These are phyloP conservation scores for Daldinia eschscholtzii DNA, from an alignment of 2,329 filamentous ascomycete genomes.

Conservation along the genomic window DNA sequence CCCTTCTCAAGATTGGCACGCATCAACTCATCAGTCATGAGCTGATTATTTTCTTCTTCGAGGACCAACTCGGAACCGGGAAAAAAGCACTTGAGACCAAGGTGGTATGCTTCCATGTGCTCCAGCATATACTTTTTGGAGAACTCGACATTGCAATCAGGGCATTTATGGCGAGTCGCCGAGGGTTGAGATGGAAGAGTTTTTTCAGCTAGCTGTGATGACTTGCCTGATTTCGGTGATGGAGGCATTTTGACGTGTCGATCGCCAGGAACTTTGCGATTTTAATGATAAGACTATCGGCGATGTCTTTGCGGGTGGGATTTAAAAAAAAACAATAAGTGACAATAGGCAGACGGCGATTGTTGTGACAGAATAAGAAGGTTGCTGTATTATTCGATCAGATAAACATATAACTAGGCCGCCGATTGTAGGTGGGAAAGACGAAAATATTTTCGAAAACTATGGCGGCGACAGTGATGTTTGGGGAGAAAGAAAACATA, in stretches of 20 bases:
- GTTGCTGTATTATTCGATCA: neutral
- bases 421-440: too few species aligned
- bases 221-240: too few species aligned
- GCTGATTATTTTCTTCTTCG: neutral
- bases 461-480: too few species aligned
- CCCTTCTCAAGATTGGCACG: neutral
- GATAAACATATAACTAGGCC: too few species aligned
- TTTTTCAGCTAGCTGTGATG: too few species aligned
- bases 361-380: neutral
- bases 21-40: neutral
- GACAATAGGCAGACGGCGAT: neutral
- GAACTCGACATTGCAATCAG: neutral
- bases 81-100: slow-evolving; percentile 19
- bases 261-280: neutral
- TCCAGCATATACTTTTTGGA: too few species aligned
- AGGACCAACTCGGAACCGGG: neutral
- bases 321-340: neutral
- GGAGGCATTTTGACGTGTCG: neutral
- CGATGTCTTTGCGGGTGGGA: neutral
- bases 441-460: too few species aligned
- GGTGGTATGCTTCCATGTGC: slow-evolving; percentile 4
- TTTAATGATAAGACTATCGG: too few species aligned
- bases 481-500: too few species aligned
- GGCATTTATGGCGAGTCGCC: neutral
- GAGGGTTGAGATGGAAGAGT: too few species aligned